phyloP scores from a whole-genome alignment of 139 green algal species.

The Nannochloris sp. region DNA sequence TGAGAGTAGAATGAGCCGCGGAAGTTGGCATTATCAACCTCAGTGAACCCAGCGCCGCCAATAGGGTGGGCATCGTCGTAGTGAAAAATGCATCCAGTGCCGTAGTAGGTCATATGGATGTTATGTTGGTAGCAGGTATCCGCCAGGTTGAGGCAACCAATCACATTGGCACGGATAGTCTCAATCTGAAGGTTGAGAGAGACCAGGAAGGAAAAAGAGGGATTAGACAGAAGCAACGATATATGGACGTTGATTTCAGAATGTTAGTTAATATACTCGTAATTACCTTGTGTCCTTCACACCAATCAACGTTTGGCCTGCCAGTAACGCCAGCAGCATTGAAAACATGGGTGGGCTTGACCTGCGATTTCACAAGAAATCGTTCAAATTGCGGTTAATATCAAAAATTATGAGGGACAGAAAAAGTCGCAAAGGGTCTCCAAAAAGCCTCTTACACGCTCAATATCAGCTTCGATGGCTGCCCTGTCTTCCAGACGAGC shows the following conservation, averaged over 20 bases:
- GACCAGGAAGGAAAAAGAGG: too few species aligned
- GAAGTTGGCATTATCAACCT: conserved; percentile 94
- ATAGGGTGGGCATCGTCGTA: conserved; percentile 85
- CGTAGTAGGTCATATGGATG: conserved; percentile 94
- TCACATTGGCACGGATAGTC: conserved; percentile 89
- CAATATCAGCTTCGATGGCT: conserved; percentile 75
- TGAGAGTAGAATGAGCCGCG: conserved; percentile 94
- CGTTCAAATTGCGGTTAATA: too few species aligned
- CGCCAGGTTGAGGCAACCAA: conserved; percentile 89
- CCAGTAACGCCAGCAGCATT: conserved; percentile 93
- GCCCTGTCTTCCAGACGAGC: conserved; percentile 80
- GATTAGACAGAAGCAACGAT: too few species aligned
- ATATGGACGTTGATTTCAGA: too few species aligned
- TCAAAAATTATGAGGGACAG: too few species aligned
- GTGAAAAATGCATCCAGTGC: conserved; percentile 96
- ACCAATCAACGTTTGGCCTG: conserved; percentile 97
- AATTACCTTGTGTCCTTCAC: conserved; percentile 90
- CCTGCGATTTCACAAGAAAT: too few species aligned
- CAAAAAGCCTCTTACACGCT: too few species aligned
- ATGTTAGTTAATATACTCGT: too few species aligned
- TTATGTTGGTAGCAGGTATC: conserved; percentile 56
- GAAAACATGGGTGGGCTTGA: conserved; percentile 92
- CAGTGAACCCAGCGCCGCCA: conserved; percentile 80
- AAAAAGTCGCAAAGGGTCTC: too few species aligned
- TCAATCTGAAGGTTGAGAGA: conserved; percentile 62